Conservation (phyloP, 2,329 filamentous ascomycete species). For the Reticulascus tulasneorum region DNA sequence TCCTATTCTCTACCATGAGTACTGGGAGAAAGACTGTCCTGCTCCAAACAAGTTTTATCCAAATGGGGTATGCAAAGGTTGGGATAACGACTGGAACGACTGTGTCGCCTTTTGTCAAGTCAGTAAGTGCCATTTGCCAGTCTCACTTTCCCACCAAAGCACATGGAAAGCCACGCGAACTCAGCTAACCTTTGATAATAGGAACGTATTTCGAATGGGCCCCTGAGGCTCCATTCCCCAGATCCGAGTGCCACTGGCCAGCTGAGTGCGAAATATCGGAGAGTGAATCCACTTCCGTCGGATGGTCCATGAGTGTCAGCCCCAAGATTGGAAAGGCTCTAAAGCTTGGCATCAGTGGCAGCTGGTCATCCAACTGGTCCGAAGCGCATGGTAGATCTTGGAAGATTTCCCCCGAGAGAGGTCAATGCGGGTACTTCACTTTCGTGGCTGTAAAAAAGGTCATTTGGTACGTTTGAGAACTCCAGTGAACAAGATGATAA, state of each 20-base stretch:
- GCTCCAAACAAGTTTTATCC: neutral
- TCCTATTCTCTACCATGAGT: conserved; percentile 2
- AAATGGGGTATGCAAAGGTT: neutral
- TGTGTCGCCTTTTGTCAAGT: conserved; percentile 5
- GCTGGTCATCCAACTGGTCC: conserved; percentile 2
- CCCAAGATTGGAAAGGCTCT: conserved; percentile 19
- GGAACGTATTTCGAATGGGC: conserved; percentile 19
- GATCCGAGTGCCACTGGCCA: conserved; percentile 29
- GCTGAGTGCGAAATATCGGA: conserved; percentile 22
- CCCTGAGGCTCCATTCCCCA: conserved; percentile 30
- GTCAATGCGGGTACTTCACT: conserved; percentile 17
- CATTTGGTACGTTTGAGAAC: conserved; percentile 3
- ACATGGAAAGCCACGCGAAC: accelerated
- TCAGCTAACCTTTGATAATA: neutral
- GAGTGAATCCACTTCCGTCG: conserved; percentile 22
- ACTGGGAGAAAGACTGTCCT: conserved; percentile 1
- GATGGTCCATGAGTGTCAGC: conserved; percentile 26
- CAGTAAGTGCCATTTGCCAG: neutral
- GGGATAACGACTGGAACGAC: neutral
- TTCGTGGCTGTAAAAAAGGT: conserved; percentile 14
- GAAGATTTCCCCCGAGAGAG: conserved; percentile 1
- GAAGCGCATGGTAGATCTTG: conserved; percentile 2
- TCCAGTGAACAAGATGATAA: neutral
- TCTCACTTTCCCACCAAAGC: too few relatives aligned
- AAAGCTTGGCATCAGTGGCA: conserved; percentile 20